Evolutionary conservation across 164 flowering plant genomes (phyloP).

Genomic region (Magnolia kwangsiensis): DNA sequence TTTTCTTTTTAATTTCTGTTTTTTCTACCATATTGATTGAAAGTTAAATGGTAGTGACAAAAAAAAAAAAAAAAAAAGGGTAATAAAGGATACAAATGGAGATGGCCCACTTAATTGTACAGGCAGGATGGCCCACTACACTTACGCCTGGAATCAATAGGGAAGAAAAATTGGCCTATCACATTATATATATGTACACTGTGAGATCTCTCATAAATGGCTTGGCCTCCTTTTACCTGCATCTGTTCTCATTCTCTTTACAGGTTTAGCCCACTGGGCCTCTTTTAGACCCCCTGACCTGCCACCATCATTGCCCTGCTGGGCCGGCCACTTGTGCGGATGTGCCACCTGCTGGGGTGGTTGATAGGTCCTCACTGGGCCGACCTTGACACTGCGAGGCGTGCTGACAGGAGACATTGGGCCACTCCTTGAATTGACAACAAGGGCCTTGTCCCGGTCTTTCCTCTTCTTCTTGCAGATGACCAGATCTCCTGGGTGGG

Average conservation of each 20-base stretch:
- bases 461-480: conserved; percentile 96
- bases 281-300: conserved; percentile 28
- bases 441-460: conserved; percentile 67
- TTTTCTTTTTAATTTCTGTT: too few relatives aligned
- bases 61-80: not conserved
- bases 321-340: conserved; percentile 50
- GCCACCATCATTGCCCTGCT: conserved; percentile 30
- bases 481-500: conserved; percentile 95
- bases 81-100: conserved; percentile 7
- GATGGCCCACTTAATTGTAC: not conserved
- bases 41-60: too few relatives aligned
- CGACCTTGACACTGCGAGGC: conserved; percentile 36
- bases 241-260: conserved; percentile 89
- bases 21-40: too few relatives aligned
- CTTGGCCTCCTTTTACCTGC: conserved; percentile 85
- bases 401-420: conserved; percentile 59
- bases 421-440: conserved; percentile 47
- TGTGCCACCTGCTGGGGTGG: conserved; percentile 37
- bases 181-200: conserved; percentile 23
- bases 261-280: conserved; percentile 84
- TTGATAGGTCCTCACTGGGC: conserved; percentile 6
- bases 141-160: conserved; percentile 25
- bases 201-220: conserved; percentile 46
- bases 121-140: conserved; percentile 12
- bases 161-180: not conserved